Percentiles rank a stretch among this genome's conserved stretches.
Evolutionary conservation across 306 rosid genomes (phyloP).

Genomic region (Ammopiptanthus mongolicus): DNA sequence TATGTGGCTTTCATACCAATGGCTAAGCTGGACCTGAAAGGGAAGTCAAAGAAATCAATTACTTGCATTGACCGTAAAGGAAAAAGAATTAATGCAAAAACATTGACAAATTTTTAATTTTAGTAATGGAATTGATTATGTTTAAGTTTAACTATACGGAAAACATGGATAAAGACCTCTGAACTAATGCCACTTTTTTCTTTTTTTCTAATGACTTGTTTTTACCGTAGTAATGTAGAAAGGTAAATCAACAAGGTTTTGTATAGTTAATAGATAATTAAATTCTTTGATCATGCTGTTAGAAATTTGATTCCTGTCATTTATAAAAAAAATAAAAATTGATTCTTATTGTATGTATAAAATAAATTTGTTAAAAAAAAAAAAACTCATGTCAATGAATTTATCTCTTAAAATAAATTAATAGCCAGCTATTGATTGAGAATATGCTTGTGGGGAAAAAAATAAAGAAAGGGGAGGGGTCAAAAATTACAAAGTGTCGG

Average conservation of each 20-base stretch:
- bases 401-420: too few relatives aligned
- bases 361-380: too few relatives aligned
- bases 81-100: not conserved
- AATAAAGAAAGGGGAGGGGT: not conserved
- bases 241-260: too few relatives aligned
- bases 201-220: not conserved
- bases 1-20: conserved; percentile 20
- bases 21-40: conserved; percentile 1
- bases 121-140: not conserved
- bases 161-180: conserved; percentile 1
- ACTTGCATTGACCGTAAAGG: not conserved
- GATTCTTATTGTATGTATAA: too few relatives aligned
- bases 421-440: too few relatives aligned
- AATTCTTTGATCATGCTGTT: too few relatives aligned
- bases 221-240: too few relatives aligned
- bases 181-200: not conserved
- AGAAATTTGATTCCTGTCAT: too few relatives aligned
- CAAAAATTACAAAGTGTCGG: not conserved
- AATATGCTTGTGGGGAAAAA: too few relatives aligned
- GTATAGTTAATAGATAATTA: too few relatives aligned
- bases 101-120: not conserved
- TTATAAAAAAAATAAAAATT: too few relatives aligned
- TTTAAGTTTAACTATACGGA: not conserved
- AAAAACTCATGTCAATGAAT: too few relatives aligned
- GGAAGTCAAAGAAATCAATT: not conserved